A percentile compares a stretch with the other conserved stretches of the same genome.
Evolutionary conservation across 495 filamentous ascomycete genomes (phyloP).

Genomic region (Apodospora peruviana): DNA sequence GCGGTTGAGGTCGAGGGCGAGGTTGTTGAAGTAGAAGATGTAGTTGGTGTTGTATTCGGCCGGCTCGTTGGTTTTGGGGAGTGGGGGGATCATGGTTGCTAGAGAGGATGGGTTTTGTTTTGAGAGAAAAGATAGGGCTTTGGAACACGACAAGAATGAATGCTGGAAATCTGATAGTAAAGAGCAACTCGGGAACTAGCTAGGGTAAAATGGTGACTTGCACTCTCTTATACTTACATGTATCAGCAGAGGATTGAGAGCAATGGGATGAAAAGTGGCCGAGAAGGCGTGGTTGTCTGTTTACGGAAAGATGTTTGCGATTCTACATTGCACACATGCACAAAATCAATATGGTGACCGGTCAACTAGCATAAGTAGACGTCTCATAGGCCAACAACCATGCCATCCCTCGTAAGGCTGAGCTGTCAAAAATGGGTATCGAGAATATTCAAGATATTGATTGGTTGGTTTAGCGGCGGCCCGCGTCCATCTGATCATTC

Average conservation of each 20-base stretch:
- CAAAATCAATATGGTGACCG: too few relatives aligned
- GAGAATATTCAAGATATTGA: too few relatives aligned
- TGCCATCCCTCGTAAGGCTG: too few relatives aligned
- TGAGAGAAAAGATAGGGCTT: neutral
- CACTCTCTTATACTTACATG: neutral
- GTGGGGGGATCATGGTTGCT: conserved; percentile 3
- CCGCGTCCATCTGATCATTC: too few relatives aligned
- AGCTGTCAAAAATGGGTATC: too few relatives aligned
- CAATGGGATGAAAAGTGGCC: neutral
- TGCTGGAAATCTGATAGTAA: neutral
- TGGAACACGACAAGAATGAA: neutral
- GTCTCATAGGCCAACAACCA: too few relatives aligned
- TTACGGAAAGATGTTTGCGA: too few relatives aligned
- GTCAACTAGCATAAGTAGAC: too few relatives aligned
- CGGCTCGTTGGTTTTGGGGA: conserved; percentile 4
- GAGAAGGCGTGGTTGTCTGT: too few relatives aligned
- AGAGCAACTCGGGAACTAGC: neutral
- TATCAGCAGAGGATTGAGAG: neutral
- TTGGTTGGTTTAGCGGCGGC: too few relatives aligned
- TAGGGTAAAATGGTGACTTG: neutral
- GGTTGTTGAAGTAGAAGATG: conserved; percentile 7
- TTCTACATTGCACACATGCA: too few relatives aligned
- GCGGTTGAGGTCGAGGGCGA: conserved; percentile 7
- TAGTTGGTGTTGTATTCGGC: conserved; percentile 5
- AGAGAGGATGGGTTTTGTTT: neutral